These are phyloP conservation scores for Tolypocladium endophyticum DNA, from an alignment of 2,329 filamentous ascomycete species.

Conservation along the genomic window DNA sequence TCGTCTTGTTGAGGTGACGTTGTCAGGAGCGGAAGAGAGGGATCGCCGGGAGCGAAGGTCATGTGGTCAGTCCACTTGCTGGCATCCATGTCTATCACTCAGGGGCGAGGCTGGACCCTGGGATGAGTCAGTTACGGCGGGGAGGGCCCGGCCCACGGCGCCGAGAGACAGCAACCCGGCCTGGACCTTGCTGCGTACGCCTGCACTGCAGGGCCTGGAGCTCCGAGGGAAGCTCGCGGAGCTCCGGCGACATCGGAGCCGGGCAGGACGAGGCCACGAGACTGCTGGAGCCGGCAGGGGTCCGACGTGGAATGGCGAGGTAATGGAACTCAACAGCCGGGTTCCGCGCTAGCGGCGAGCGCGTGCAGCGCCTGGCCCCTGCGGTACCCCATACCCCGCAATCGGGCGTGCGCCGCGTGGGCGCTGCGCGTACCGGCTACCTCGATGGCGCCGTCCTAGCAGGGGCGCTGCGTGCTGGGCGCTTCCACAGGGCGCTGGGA, in stretches of 20 bases:
- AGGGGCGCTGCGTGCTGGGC: neutral
- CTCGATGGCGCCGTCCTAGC: neutral
- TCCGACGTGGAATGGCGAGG: neutral
- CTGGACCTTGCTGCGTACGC: too few relatives aligned
- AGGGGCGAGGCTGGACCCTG: neutral
- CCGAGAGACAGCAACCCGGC: neutral
- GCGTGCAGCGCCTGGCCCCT: neutral
- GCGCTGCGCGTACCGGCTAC: constrained; percentile 7
- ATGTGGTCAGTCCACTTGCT: neutral
- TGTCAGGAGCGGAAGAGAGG: neutral
- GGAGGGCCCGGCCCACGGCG: neutral
- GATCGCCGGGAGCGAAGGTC: neutral
- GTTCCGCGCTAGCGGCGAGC: neutral
- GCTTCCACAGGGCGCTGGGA: neutral
- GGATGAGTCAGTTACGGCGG: neutral
- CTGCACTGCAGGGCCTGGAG: neutral
- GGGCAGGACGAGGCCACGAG: neutral
- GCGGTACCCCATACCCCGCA: constrained; percentile 14
- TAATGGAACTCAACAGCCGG: too few relatives aligned
- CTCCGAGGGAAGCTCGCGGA: neutral
- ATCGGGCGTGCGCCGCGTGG: constrained; percentile 4
- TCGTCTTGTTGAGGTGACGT: neutral
- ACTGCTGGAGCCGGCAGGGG: neutral
- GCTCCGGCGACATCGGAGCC: neutral
- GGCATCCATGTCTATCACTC: neutral